Conservation (phyloP, 805 yeast species). For the Saccharomycopsis vini region DNA sequence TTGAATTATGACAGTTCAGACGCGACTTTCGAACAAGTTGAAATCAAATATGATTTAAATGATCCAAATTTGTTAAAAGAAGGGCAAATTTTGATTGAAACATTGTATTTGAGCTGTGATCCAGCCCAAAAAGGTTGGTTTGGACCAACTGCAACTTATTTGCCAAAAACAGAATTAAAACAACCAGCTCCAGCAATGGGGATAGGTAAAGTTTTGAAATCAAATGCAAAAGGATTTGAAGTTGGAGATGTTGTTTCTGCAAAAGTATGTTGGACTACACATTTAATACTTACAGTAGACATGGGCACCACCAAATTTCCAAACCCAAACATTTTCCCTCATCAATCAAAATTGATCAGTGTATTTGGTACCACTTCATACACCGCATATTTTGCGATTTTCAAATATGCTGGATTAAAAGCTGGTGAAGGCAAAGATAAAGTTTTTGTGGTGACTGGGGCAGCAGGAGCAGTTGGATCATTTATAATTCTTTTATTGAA, state of each 20-base stretch:
- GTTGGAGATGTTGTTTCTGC: conserved; percentile 39
- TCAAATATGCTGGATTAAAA: neutral
- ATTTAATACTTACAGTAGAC: conserved; percentile 26
- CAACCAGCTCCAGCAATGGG: conserved; percentile 43
- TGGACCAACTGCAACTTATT: conserved; percentile 14
- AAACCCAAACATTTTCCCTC: neutral
- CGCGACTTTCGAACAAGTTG: too few relatives aligned
- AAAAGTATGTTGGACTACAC: conserved; percentile 39
- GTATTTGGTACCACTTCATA: neutral
- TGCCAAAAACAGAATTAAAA: conserved; percentile 20
- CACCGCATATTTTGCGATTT: neutral
- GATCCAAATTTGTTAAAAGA: conserved; percentile 21
- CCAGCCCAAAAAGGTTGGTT: conserved; percentile 59
- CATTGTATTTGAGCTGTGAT: conserved; percentile 44
- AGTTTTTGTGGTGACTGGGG: conserved; percentile 49
- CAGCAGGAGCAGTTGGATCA: conserved; percentile 70
- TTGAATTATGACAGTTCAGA: too few relatives aligned
- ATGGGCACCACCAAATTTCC: neutral
- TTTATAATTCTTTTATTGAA: conserved; percentile 49
- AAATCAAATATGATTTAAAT: too few relatives aligned
- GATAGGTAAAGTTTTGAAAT: conserved; percentile 40
- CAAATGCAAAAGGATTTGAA: conserved; percentile 32
- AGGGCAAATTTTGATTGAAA: conserved; percentile 38
- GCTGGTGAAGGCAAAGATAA: conserved; percentile 25
- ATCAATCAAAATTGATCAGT: neutral